Evolutionary conservation across 2,329 filamentous ascomycete genomes (phyloP).

Genomic region (Nothophaeocryptopus gaeumannii): DNA sequence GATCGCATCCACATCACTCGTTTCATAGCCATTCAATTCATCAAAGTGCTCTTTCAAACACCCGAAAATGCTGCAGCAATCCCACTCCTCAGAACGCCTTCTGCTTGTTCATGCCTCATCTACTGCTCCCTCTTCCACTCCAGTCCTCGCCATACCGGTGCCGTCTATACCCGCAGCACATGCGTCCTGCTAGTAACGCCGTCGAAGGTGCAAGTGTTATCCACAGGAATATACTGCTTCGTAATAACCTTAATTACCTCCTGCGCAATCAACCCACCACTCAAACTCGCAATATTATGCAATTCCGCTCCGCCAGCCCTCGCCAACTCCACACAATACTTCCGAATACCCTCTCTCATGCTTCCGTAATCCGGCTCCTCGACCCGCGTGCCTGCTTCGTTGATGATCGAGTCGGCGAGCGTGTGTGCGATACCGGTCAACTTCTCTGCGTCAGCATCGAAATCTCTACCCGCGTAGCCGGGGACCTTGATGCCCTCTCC

Average conservation of each 20-base stretch:
- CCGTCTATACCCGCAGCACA: slow-evolving; percentile 26
- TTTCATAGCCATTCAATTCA: too few species aligned
- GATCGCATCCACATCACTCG: too few species aligned
- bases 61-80: too few species aligned
- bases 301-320: slow-evolving; percentile 80
- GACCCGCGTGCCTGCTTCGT: slow-evolving; percentile 39
- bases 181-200: slow-evolving; percentile 55
- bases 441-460: slow-evolving; percentile 39
- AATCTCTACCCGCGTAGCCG: slow-evolving; percentile 31
- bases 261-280: slow-evolving; percentile 91
- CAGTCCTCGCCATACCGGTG: background rate
- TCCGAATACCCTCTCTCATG: slow-evolving; percentile 36
- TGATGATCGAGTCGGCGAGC: slow-evolving; percentile 43
- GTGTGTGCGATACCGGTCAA: slow-evolving; percentile 44
- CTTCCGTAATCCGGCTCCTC: slow-evolving; percentile 43
- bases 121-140: too few species aligned
- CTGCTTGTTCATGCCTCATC: too few species aligned
- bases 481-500: slow-evolving; percentile 38
- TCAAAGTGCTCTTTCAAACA: too few species aligned
- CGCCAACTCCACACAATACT: slow-evolving; percentile 50
- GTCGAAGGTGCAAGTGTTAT: slow-evolving; percentile 63
- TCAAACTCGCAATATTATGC: slow-evolving; percentile 85
- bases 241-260: slow-evolving; percentile 88
- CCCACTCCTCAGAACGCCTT: too few species aligned
- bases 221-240: slow-evolving; percentile 63